A percentile compares a stretch with the other conserved stretches of the same genome.
Conservation (phyloP, 129 eudicot genomes). For the Glebionis coronaria region DNA sequence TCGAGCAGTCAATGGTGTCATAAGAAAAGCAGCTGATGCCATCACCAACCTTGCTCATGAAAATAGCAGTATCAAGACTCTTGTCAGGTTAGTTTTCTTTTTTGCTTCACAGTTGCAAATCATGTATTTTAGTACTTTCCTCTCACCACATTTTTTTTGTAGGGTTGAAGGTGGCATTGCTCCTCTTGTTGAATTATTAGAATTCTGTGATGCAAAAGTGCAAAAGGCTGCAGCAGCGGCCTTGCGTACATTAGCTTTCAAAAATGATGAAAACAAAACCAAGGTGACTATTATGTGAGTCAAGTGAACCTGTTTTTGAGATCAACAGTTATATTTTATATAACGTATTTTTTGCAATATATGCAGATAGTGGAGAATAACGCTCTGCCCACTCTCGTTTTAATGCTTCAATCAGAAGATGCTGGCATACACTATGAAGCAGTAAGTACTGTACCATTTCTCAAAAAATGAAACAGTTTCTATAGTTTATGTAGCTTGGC, state of each 20-base stretch:
- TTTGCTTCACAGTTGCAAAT: background rate
- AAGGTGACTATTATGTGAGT: slow-evolving; percentile 40
- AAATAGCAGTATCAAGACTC: slow-evolving; percentile 72
- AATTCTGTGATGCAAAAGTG: slow-evolving; percentile 70
- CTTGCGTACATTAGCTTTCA: slow-evolving; percentile 75
- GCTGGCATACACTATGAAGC: slow-evolving; percentile 80
- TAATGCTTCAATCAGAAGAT: slow-evolving; percentile 94
- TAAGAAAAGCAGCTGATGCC: slow-evolving; percentile 92
- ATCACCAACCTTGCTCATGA: slow-evolving; percentile 97
- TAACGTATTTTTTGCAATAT: background rate
- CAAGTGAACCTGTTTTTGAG: slow-evolving; percentile 7
- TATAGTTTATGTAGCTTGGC: background rate
- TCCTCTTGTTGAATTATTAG: slow-evolving; percentile 87
- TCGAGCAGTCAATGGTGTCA: slow-evolving; percentile 61
- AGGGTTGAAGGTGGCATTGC: slow-evolving; percentile 97
- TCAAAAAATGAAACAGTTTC: slow-evolving; percentile 9
- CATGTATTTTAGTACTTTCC: background rate
- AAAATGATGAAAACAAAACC: slow-evolving; percentile 81
- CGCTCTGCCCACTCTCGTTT: slow-evolving; percentile 81
- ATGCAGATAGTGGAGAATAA: slow-evolving; percentile 88
- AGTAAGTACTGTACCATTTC: slow-evolving; percentile 38
- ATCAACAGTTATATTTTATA: background rate
- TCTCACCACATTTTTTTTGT: slow-evolving; percentile 16
- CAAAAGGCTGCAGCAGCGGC: slow-evolving; percentile 96
- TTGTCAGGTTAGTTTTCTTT: slow-evolving; percentile 57